These are phyloP conservation scores for Calonectria henricotiae DNA, from an alignment of 2,329 filamentous ascomycete genomes.

Conservation along the genomic window DNA sequence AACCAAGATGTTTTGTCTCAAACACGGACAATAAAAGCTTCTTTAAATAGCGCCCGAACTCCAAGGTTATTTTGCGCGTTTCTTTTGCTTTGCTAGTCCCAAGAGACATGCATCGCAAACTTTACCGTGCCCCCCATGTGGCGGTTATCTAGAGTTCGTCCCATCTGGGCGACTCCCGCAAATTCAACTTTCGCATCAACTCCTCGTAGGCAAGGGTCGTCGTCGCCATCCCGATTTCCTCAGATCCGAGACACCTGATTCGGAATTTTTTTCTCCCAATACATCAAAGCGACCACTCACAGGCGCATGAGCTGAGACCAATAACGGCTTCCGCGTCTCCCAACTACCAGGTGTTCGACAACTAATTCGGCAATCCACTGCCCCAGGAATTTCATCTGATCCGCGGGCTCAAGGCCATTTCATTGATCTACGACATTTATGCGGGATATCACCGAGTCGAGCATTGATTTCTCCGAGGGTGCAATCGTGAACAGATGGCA, in stretches of 20 bases:
- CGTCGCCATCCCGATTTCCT: neutral
- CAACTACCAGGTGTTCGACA: slow-evolving; percentile 18
- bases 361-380: neutral
- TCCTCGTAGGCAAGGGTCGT: slow-evolving; percentile 16
- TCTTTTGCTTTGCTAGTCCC: slow-evolving; percentile 20
- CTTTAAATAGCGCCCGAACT: slow-evolving; percentile 17
- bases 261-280: neutral
- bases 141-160: slow-evolving; percentile 24
- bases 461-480: slow-evolving; percentile 43
- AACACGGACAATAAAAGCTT: slow-evolving; percentile 12
- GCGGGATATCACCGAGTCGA: slow-evolving; percentile 42
- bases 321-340: slow-evolving; percentile 1
- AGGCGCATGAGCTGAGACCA: neutral
- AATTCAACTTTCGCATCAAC: slow-evolving; percentile 11
- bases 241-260: slow-evolving; percentile 17
- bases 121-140: slow-evolving; percentile 18
- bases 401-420: neutral
- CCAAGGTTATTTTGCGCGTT: slow-evolving; percentile 17
- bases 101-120: slow-evolving; percentile 19
- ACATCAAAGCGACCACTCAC: slow-evolving; percentile 1
- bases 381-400: slow-evolving; percentile 13
- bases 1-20: slow-evolving; percentile 21
- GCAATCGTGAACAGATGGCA: neutral
- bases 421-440: slow-evolving; percentile 26
- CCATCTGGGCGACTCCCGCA: neutral